Evolutionary conservation across 1,139 yeast genomes (phyloP), one percentile per base, ranked within the genome.

Genomic region (Blastobotrys aristatus): DNA sequence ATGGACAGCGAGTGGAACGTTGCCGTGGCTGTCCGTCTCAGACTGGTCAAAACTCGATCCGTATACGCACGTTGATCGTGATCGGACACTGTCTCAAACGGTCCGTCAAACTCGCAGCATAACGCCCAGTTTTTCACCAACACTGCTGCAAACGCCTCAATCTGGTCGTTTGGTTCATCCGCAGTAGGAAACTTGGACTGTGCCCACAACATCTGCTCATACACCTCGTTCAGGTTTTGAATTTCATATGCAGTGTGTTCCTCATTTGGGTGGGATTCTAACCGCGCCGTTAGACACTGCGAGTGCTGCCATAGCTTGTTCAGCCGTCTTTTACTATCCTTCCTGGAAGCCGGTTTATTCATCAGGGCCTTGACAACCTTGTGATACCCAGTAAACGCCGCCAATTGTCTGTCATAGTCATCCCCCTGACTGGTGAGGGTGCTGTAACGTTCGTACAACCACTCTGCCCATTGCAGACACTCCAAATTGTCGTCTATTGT

Each of bases 1-100:
- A 73, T 60, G 8, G 61, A 56, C 6, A 71, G 67, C 27, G 79
- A 76, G 53, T 77, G 80, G 54, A 76, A 77, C 0, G 81, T 74
- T 45, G 68, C 65, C 13, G 65, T 56, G n/a, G 74, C 62, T 1
- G 74, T 73, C 18, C 59, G 57, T 31, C 66, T 66, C 7, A 74
- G 51, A 2, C 65, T 45, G 1, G 53, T 56, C 7, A 57, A 55
- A 10, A 66, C 52, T 4, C 50, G 45, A 10, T 50, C 32, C 0
- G 64, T 50, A 13, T 57, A 48, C 5, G 53, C 40, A 7, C 52
- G 41, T 45, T 54, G 52, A 24, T 41, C 50, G n/a, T 51, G 47
- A 5, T 50, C 52, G 3, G 46, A 36, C 13, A 60, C 53, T n/a
- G 47, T 51, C 7, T 58, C 60, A n/a, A 48, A 33, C n/a, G 58